Evolutionary conservation across 805 yeast species (phyloP).

Genomic region (Metschnikowia picachoensis): DNA sequence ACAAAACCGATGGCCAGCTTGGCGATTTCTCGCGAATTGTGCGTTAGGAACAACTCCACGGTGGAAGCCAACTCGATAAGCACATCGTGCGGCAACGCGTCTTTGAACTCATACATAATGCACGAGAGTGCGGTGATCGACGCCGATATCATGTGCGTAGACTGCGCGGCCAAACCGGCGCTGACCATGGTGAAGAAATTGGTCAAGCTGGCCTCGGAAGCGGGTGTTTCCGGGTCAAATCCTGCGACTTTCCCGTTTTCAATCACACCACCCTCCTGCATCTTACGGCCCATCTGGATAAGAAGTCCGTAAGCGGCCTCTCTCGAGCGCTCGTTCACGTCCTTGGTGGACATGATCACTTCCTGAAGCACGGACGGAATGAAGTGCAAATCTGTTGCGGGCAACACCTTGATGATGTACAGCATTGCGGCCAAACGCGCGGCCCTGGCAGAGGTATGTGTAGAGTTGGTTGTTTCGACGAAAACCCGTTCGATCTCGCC

Average conservation of each 20-base stretch:
- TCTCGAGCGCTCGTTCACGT: conserved; percentile 88
- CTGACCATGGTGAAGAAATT: conserved; percentile 90
- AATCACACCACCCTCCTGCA: conserved; percentile 67
- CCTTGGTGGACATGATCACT: conserved; percentile 86
- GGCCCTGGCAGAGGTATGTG: conserved; percentile 74
- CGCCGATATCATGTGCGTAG: conserved; percentile 97
- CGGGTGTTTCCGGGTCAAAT: conserved; percentile 58
- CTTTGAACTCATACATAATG: conserved; percentile 79
- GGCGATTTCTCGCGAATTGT: conserved; percentile 89
- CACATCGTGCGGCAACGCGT: conserved; percentile 53
- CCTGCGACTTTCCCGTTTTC: conserved; percentile 64
- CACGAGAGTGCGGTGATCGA: conserved; percentile 82
- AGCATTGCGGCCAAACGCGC: conserved; percentile 70
- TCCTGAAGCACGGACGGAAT: conserved; percentile 83
- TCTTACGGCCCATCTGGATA: conserved; percentile 73
- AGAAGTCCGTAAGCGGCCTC: conserved; percentile 72
- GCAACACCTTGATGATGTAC: conserved; percentile 57
- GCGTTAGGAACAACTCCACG: conserved; percentile 84
- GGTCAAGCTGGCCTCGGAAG: conserved; percentile 61
- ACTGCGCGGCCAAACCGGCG: conserved; percentile 93
- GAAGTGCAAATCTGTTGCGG: conserved; percentile 62
- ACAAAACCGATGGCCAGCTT: conserved; percentile 93
- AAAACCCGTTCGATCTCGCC: conserved; percentile 58
- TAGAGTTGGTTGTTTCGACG: conserved; percentile 51
- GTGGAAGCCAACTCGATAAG: conserved; percentile 77